Percentiles rank a stretch among this genome's conserved stretches.
Conservation (phyloP, 2,329 filamentous ascomycete genomes). For the Calonectria hongkongensis region DNA sequence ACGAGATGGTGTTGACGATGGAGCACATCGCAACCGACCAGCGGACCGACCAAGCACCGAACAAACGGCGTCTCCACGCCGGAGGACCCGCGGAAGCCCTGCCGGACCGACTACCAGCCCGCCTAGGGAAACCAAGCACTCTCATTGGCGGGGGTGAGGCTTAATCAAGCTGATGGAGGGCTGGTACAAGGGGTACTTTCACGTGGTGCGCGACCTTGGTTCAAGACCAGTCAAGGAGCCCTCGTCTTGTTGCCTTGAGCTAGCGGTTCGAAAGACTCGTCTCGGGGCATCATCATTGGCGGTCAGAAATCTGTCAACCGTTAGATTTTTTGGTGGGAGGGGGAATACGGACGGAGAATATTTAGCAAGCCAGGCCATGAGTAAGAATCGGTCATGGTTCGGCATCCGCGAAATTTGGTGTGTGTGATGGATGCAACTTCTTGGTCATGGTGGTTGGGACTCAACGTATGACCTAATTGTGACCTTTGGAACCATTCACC, state of each 20-base stretch:
- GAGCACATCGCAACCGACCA: conserved; percentile 20
- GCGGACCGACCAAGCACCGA: conserved; percentile 40
- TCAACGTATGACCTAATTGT: conserved; percentile 21
- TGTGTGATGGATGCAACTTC: conserved; percentile 24
- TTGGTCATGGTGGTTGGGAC: conserved; percentile 12
- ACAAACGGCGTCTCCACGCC: conserved; percentile 26
- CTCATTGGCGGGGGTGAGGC: conserved; percentile 30
- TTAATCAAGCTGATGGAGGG: conserved; percentile 21
- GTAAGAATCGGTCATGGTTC: conserved; percentile 6
- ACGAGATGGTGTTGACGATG: conserved; percentile 10
- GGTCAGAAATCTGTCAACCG: conserved; percentile 18
- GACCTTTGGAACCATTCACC: conserved; percentile 6
- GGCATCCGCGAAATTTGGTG: conserved; percentile 22
- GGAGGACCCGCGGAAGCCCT: conserved; percentile 29
- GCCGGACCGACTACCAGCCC: conserved; percentile 26
- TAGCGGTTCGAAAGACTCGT: conserved; percentile 12
- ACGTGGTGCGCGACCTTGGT: conserved; percentile 27
- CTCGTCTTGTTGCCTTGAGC: conserved; percentile 22
- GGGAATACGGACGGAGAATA: conserved; percentile 7
- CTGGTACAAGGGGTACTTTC: conserved; percentile 36
- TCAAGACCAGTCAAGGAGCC: neutral
- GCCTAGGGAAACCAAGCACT: conserved; percentile 5
- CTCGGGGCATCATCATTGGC: conserved; percentile 29
- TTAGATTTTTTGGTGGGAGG: neutral
- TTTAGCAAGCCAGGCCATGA: conserved; percentile 1